Percentiles rank a stretch among this genome's conserved stretches.
Evolutionary conservation across 208 protist genomes (phyloP).

Genomic region (Trypanosoma caninum): DNA sequence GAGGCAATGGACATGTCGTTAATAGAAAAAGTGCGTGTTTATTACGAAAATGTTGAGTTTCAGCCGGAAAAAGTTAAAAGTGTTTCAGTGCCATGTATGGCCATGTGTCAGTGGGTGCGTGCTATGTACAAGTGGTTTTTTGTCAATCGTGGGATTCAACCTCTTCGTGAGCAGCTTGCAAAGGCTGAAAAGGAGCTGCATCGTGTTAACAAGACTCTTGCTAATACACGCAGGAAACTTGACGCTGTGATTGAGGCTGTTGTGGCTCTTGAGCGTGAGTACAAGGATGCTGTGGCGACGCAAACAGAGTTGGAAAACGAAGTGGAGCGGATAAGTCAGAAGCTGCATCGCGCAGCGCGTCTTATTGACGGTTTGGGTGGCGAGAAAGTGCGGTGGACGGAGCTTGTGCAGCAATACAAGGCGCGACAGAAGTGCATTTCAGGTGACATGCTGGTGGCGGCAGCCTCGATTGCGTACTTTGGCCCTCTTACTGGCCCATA

Average conservation of each 20-base stretch:
- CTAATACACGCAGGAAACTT: conserved; percentile 86
- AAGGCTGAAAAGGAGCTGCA: conserved; percentile 90
- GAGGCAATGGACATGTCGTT: conserved; percentile 93
- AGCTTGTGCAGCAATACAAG: conserved; percentile 90
- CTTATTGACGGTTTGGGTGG: conserved; percentile 96
- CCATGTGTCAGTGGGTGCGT: conserved; percentile 97
- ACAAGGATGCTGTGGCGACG: conserved; percentile 87
- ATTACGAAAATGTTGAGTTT: conserved; percentile 93
- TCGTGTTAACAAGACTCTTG: conserved; percentile 85
- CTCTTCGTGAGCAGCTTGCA: conserved; percentile 84
- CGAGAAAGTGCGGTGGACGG: conserved; percentile 93
- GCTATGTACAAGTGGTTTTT: conserved; percentile 98
- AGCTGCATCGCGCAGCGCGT: conserved; percentile 93
- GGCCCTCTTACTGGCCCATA: conserved; percentile 94
- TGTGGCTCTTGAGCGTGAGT: conserved; percentile 91
- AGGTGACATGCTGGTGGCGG: conserved; percentile 95
- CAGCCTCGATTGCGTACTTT: conserved; percentile 95
- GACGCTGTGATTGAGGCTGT: conserved; percentile 93
- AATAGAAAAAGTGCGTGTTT: conserved; percentile 93
- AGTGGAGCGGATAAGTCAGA: conserved; percentile 92
- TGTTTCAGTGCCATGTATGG: conserved; percentile 96
- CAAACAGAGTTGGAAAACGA: conserved; percentile 93
- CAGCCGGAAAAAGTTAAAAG: conserved; percentile 89
- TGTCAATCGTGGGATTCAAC: conserved; percentile 94
- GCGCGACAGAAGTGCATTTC: conserved; percentile 79